Evolutionary conservation across 176 grass and related monocot genomes (phyloP), one percentile per base, ranked within the genome.

Genomic region (Oryza brachyantha): DNA sequence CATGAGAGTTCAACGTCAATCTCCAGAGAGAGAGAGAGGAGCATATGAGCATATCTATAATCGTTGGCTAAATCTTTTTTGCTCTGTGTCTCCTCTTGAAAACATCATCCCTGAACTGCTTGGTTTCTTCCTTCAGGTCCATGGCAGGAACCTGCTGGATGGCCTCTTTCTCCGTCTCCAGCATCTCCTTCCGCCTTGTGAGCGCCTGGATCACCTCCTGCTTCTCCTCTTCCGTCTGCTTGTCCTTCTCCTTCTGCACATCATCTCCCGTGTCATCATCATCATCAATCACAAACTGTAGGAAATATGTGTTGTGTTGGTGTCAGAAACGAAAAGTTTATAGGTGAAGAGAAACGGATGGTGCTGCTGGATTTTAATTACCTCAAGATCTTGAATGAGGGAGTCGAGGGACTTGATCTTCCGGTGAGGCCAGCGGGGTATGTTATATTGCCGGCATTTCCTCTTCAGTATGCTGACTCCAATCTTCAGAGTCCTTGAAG

Each of bases 371-470:
- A 43, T 29, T 39, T n/a, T n/a, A n/a, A n/a, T n/a, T 84, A 93
- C 91, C 91, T 90, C 66, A 27, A 90, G 60, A 74, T 93, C 78
- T 16, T 32, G 31, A 64, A 93, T 87, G 54, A 93, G 87, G 17
- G 84, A 87, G 29, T 87, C 77, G 6, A 93, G 73, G 46, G 91
- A 93, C 67, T 93, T 93, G 72, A 93, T 87, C 64, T 93, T 93
- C 32, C 87, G 73, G 64, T 93, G 84, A 64, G 91, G 91, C 91
- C 91, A 93, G 7, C 87, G 87, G 65, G 73, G 72, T 59, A 93
- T 93, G 64, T 84, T 88, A 50, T 90, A 90, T 75, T 90, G 65
- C 61, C 87, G 79, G 80, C 91, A 93, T 79, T 93, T 93, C 59
- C 61, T 87, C 84, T 93, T 93, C 77, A 93, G 41, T 69, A 93